Evolutionary conservation across 2,329 filamentous ascomycete species (phyloP), one percentile per base, ranked within the genome.

Genomic region (Blumeria graminis): DNA sequence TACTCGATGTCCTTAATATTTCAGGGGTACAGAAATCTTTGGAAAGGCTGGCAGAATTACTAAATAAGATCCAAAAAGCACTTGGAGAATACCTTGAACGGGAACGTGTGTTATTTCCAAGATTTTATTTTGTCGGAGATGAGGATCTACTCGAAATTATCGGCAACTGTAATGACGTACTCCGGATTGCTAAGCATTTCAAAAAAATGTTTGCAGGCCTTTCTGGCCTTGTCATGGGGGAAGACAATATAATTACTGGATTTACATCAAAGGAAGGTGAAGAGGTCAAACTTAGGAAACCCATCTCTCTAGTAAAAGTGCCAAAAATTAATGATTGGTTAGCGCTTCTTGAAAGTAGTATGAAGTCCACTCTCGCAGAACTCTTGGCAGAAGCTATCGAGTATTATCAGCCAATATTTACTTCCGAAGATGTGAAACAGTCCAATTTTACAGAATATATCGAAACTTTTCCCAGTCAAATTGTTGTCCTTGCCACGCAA

Each of bases 161-260:
- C 61, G 92, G 92, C 67, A 99, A 99, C 69, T 96, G 90, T 71
- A 95, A 95, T 65, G 92, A 99, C 65, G 94, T 90, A 9, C 72
- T 92, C 59, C 88, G 92, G 56, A 93, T 98, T 62, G 87, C 92
- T 43, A 98, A 98, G 69, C 93, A 99, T 72, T 88, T 99, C 74
- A 90, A 94, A 69, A 99, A 99, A 74, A 99, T 99, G 92, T 99
- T 99, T 73, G 92, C 93, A 60, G 92, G 92, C 60, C 75, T 98
- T 52, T 90, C 84, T 4, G 92, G 92, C 3, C 76, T 98, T 38
- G 74, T 89, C 45, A 90, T 95, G 74, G 87, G 94, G 62, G 88
- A 96, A 56, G 86, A 95, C 63, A 80, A 81, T 32, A 80, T 86
- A 60, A 96, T 99, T 60, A 82, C 84, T 32, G 90, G 88, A 6